phyloP scores from a whole-genome alignment of 257 asterid genomes.

The Lycium barbarum region DNA sequence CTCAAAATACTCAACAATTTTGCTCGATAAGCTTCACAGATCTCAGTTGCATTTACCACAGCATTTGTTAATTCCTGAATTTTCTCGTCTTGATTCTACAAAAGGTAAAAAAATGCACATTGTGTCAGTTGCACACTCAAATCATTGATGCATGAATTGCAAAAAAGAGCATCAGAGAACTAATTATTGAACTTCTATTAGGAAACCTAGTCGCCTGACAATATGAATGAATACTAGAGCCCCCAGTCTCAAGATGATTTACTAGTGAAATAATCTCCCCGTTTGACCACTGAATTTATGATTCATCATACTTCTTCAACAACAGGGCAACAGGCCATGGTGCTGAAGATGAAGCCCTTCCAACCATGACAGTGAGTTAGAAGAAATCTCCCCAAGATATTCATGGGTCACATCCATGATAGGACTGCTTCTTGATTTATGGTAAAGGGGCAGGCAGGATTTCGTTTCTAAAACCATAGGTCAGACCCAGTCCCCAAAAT shows the following conservation, averaged over 20 bases:
- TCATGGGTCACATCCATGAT: background rate
- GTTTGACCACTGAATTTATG: background rate
- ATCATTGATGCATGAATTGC: background rate
- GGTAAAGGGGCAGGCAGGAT: background rate
- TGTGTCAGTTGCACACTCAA: conserved; percentile 9
- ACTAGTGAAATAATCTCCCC: background rate
- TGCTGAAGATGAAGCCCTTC: background rate
- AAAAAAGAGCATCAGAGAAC: background rate
- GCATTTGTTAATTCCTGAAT: conserved; percentile 21
- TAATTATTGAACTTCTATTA: conserved; percentile 4
- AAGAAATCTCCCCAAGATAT: background rate
- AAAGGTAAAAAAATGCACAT: conserved; percentile 16
- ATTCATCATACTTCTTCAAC: background rate
- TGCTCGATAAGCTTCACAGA: conserved; percentile 20
- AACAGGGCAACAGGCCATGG: background rate
- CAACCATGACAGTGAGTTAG: background rate
- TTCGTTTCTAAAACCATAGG: background rate
- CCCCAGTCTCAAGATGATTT: background rate
- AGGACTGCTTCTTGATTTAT: background rate
- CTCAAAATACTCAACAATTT: conserved; percentile 26
- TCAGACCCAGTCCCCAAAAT: background rate
- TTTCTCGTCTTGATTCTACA: conserved; percentile 22
- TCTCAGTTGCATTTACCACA: conserved; percentile 16
- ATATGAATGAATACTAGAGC: background rate
- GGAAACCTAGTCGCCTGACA: background rate